These are phyloP conservation scores for Botryobasidium botryosum DNA, from an alignment of 768 basidiomycete genomes.

Conservation along the genomic window DNA sequence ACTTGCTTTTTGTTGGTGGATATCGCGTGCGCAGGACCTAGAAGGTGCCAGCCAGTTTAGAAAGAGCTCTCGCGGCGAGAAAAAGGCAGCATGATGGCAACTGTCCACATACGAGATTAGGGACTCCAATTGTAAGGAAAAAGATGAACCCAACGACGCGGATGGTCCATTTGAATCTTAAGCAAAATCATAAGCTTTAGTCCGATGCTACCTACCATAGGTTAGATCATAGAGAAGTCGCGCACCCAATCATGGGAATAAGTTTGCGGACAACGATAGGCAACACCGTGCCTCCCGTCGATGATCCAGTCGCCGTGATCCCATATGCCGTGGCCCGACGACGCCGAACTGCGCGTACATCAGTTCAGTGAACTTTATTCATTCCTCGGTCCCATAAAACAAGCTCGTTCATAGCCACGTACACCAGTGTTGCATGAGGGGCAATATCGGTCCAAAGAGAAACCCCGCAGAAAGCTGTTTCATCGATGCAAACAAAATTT, in stretches of 20 bases:
- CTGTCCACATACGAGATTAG: too few species aligned
- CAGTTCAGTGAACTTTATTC: too few species aligned
- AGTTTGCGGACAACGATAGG: conserved; percentile 16
- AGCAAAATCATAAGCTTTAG: too few species aligned
- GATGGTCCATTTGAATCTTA: conserved; percentile 13
- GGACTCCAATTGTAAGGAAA: conserved; percentile 14
- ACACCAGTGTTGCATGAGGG: conserved; percentile 60
- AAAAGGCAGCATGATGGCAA: too few species aligned
- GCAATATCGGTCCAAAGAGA: conserved; percentile 43
- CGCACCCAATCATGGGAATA: conserved; percentile 11
- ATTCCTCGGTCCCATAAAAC: background rate
- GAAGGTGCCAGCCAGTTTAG: too few species aligned
- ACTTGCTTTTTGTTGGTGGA: conserved; percentile 5
- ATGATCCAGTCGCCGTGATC: conserved; percentile 44
- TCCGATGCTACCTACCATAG: too few species aligned
- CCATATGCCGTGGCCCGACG: conserved; percentile 42
- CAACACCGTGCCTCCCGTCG: conserved; percentile 18
- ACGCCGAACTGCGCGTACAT: conserved; percentile 18
- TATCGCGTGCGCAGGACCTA: conserved; percentile 11
- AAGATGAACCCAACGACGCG: conserved; percentile 13
- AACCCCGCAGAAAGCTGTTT: too few species aligned
- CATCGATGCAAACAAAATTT: too few species aligned
- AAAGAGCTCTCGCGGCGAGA: too few species aligned
- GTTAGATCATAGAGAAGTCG: background rate
- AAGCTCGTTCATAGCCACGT: conserved; percentile 16